Base-by-base conservation (phyloP, 1,139 yeast species). In the Sugiyamaella grinbergsii region DNA sequence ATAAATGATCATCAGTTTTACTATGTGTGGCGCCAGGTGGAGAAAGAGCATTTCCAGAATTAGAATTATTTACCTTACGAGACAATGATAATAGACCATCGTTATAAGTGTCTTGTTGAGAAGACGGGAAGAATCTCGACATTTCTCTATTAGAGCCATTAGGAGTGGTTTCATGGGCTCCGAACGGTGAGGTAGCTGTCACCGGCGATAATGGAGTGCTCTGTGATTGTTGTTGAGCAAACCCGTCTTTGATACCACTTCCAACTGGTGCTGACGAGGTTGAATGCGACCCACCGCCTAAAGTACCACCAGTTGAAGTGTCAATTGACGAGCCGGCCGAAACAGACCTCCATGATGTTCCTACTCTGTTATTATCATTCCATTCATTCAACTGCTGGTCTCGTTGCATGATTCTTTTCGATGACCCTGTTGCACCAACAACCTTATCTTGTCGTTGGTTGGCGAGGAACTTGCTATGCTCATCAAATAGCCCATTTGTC, bases 71-170 rank as follows among this genome's bases (percentile, higher is more conserved):
- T 7, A 28, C 24, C 29, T 32, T 23, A 5, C 40, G 47, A n/a
- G 47, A 36, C 7, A 28, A 29, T 6, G 22, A 20, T 13, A 41
- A 31, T 19, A 41, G 8, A 41, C 22, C 23, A 8, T 40, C 43
- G 19, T 13, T 4, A 11, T 28, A 22, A 34, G 39, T 32, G 13
- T 47, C 54, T 5, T 29, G 29, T 22, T 36, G 47, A 29, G 54
- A 45, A 3, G 53, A 47, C 10, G 59, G 59, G 52, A 56, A 56
- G 42, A 56, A 56, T 28, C 55, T 36, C 1, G 59, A 56, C 23
- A 51, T 54, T 6, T 50, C 56, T 22, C 59, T 45, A 11, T 49
- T 24, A 13, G 49, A 38, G 15, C 53, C 47, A 40, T 46, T 50
- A 6, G 53, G 50, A 10, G 53, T 50, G 15, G 53, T 46, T n/a